Evolutionary conservation across 805 yeast species (phyloP), one percentile per base, ranked within the genome.

Genomic region (Kodamaea neixiangensis): DNA sequence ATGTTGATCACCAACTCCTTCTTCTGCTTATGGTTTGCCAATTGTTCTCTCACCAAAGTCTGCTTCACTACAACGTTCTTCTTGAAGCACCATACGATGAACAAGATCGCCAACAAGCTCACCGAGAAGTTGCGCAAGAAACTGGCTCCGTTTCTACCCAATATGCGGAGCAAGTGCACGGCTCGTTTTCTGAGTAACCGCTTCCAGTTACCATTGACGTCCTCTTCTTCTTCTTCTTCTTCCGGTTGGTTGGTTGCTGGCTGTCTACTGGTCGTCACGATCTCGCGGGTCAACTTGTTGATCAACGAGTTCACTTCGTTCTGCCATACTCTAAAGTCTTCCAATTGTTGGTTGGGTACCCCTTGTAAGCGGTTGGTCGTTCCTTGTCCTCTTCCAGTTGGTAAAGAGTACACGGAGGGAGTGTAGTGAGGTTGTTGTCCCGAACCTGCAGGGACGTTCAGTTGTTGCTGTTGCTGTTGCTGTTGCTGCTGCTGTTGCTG

Each of bases 321-420:
- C 59, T 79, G 84, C 85, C 85, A 80, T 44, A 67, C 71, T 39
- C 73, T 67, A 53, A 80, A 75, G 38, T 79, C 83, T 39, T 71
- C 75, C 47, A 58, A 43, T 13, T 60, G 48, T 47, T 22, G 51
- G 18, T 14, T 42, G 22, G 46, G 21, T 7, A 46, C 21, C 15
- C 25, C 34, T 25, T 17, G 45, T 13, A 41, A 34, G n/a, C 44
- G 48, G 13, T 22, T 18, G 15, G 19, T 38, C 2, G 39, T 31
- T 17, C 31, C 39, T 39, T 31, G 39, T 29, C 22, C 34, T 6
- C 45, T 41, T 4, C 47, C 39, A 2, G 50, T 41, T 7, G 58
- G 58, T 15, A 55, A 48, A 10, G 58, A 55, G 40, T 55, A 51
- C 15, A 55, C 55, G 4, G 58, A 55, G 3, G 58, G 43, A 17